Evolutionary conservation across 2,329 filamentous ascomycete species (phyloP).

Genomic region (Clonostachys rosea): DNA sequence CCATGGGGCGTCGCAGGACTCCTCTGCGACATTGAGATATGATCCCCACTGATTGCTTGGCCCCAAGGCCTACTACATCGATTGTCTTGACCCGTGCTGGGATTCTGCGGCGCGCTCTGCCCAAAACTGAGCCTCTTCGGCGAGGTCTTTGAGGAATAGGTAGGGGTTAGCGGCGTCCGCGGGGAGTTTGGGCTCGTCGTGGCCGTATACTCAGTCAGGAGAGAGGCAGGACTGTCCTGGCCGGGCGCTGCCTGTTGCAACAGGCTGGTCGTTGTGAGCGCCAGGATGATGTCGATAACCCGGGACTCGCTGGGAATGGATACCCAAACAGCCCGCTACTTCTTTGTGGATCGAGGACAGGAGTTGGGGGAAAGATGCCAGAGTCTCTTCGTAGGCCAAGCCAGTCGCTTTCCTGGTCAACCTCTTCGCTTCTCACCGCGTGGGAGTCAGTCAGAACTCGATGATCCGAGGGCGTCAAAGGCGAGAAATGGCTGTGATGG

Average conservation of each 20-base stretch:
- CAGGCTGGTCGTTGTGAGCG: constrained; percentile 21
- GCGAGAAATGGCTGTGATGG: background rate
- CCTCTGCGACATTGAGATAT: constrained; percentile 62
- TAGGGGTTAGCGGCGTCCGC: constrained; percentile 24
- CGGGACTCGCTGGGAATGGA: constrained; percentile 22
- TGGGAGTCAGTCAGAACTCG: too few species aligned
- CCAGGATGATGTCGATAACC: constrained; percentile 17
- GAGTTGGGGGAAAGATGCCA: too few species aligned
- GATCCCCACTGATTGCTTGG: constrained; percentile 49
- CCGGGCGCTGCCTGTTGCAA: constrained; percentile 24
- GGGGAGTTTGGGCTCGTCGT: constrained; percentile 25
- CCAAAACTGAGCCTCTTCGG: background rate
- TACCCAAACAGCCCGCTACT: constrained; percentile 16
- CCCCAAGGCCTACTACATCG: constrained; percentile 54
- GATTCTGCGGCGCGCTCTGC: too few species aligned
- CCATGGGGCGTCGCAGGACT: constrained; percentile 50
- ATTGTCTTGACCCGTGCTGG: constrained; percentile 20
- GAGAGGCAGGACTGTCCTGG: constrained; percentile 22
- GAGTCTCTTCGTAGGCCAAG: too few species aligned
- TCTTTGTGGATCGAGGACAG: too few species aligned
- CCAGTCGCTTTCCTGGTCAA: too few species aligned
- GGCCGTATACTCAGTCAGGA: constrained; percentile 22
- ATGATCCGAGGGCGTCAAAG: background rate
- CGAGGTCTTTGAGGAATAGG: constrained; percentile 13
- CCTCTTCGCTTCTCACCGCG: too few species aligned